Percentiles rank a stretch among this genome's conserved stretches.
Conservation (phyloP, 2,329 filamentous ascomycete genomes). For the Colletotrichum lupini region DNA sequence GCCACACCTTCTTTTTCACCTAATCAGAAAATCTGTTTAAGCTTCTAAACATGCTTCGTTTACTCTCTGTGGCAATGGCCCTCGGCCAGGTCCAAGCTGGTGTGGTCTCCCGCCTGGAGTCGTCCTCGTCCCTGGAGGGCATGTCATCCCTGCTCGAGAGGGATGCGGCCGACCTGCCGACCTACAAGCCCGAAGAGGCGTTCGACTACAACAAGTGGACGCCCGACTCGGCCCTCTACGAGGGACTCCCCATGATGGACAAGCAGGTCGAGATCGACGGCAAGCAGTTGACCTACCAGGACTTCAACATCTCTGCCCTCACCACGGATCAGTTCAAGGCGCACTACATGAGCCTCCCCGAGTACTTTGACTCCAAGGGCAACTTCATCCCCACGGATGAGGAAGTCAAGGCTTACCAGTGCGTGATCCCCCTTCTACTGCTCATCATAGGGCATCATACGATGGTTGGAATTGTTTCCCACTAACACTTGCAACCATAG, state of each 20-base stretch:
- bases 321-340: constrained; percentile 7
- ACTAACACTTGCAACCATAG: too few species aligned
- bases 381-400: neutral
- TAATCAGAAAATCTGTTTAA: neutral
- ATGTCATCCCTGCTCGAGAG: neutral
- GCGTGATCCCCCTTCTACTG: neutral
- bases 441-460: neutral
- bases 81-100: neutral
- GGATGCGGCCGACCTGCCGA: neutral
- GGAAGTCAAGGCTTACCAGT: neutral
- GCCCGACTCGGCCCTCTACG: neutral
- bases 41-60: neutral
- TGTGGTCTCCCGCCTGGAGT: neutral
- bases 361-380: neutral
- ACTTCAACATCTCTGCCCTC: constrained; percentile 13
- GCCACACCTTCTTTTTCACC: too few species aligned
- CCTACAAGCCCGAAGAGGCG: neutral
- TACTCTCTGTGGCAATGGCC: constrained; percentile 5
- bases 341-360: neutral
- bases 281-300: constrained; percentile 4
- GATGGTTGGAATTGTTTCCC: too few species aligned
- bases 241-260: neutral
- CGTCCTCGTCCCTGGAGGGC: neutral
- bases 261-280: constrained; percentile 8
- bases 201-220: neutral